phyloP scores from a whole-genome alignment of 345 rosid species.

The Raphanus sativus region DNA sequence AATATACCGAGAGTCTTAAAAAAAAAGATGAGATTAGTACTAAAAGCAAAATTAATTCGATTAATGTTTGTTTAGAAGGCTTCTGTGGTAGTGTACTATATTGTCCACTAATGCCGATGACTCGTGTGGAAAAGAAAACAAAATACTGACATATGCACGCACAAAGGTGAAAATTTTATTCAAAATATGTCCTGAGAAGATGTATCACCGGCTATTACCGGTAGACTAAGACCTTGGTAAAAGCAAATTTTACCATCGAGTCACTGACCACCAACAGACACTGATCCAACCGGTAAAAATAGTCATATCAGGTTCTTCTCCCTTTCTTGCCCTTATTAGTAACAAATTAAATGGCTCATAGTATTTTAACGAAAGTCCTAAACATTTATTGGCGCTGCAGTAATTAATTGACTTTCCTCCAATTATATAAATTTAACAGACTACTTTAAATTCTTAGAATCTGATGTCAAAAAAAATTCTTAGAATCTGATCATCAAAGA shows the following conservation, averaged over 20 bases:
- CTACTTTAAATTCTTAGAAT: not conserved
- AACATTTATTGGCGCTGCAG: not conserved
- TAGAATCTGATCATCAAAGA: not conserved
- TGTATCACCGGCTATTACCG: conserved; percentile 63
- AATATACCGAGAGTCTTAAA: not conserved
- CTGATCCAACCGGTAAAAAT: conserved; percentile 62
- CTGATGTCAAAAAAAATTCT: not conserved
- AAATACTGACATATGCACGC: conserved; percentile 33
- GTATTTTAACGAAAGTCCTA: not conserved
- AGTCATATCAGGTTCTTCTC: conserved; percentile 44
- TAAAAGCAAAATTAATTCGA: not conserved
- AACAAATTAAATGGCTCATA: not conserved
- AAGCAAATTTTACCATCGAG: conserved; percentile 49
- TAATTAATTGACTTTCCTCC: not conserved
- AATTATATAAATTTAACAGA: not conserved
- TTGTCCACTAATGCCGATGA: conserved; percentile 61
- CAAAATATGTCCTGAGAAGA: conserved; percentile 42
- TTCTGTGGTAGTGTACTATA: conserved; percentile 40
- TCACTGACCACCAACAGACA: no score
- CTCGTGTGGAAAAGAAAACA: conserved; percentile 33
- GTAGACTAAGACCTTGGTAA: conserved; percentile 51
- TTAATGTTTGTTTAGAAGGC: not conserved
- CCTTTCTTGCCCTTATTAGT: not conserved
- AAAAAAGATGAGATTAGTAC: not conserved
- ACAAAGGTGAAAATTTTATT: conserved; percentile 3